phyloP scores from a whole-genome alignment of 2,329 filamentous ascomycete genomes.

The Monosporascus sp. region DNA sequence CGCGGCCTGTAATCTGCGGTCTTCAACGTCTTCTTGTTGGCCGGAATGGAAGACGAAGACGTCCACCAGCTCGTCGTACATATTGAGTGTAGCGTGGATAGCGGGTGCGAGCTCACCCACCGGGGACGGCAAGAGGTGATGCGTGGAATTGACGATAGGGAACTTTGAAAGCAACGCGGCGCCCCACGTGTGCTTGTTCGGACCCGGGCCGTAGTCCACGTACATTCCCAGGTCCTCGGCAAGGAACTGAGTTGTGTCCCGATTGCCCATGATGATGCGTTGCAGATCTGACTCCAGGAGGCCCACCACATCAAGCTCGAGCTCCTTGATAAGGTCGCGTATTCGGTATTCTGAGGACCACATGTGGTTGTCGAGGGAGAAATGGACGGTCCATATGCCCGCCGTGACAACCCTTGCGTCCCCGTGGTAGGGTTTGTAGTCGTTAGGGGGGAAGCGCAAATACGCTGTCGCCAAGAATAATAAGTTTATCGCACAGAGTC shows the following conservation, averaged over 20 bases:
- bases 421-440: conserved; percentile 85
- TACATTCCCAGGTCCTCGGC: conserved; percentile 98
- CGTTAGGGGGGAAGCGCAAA: conserved; percentile 84
- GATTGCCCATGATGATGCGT: conserved; percentile 99
- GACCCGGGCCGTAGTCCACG: conserved; percentile 92
- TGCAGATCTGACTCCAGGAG: conserved; percentile 89
- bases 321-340: conserved; percentile 81
- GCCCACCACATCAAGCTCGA: conserved; percentile 98
- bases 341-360: conserved; percentile 95
- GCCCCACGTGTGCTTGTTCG: conserved; percentile 99
- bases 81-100: conserved; percentile 92
- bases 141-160: conserved; percentile 93
- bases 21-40: conserved; percentile 93
- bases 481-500: conserved; percentile 71
- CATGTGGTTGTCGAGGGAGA: conserved; percentile 97
- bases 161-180: conserved; percentile 91
- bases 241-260: conserved; percentile 89
- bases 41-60: conserved; percentile 98
- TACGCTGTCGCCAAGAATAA: conserved; percentile 77
- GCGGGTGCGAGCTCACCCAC: conserved; percentile 93
- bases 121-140: conserved; percentile 88
- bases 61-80: conserved; percentile 84
- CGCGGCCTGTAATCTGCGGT: conserved; percentile 77
- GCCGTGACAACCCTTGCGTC: conserved; percentile 85
- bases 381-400: conserved; percentile 98